Evolutionary conservation across 345 rosid species (phyloP).

Genomic region (Crucihimalaya himalaica): DNA sequence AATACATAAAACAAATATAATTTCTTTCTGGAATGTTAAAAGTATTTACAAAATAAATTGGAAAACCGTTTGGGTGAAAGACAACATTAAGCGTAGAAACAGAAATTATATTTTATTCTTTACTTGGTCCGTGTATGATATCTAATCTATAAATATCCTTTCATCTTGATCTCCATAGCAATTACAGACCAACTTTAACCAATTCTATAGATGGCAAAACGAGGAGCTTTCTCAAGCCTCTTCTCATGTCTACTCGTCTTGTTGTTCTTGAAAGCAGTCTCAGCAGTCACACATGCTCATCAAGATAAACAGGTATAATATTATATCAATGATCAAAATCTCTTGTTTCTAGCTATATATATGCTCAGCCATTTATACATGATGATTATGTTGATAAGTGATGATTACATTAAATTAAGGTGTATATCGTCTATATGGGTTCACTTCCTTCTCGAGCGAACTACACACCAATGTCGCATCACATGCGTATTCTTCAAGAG

Average conservation of each 20-base stretch:
- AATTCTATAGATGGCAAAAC: slow-evolving; percentile 17
- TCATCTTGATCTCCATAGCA: neutral
- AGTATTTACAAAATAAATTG: neutral
- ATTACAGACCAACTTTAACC: neutral
- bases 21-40: too few species aligned
- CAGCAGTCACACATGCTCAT: slow-evolving; percentile 18
- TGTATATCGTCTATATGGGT: slow-evolving; percentile 37
- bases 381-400: slow-evolving; percentile 4
- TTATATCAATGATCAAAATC: neutral
- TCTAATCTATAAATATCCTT: neutral
- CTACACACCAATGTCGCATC: slow-evolving; percentile 38
- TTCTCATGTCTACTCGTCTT: neutral
- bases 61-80: neutral
- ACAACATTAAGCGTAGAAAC: neutral
- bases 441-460: slow-evolving; percentile 32
- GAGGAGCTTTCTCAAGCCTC: slow-evolving; percentile 18
- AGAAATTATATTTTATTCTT: neutral
- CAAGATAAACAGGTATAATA: slow-evolving; percentile 15
- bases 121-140: neutral
- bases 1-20: too few species aligned
- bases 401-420: slow-evolving; percentile 1
- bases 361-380: neutral
- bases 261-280: neutral
- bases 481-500: slow-evolving; percentile 45
- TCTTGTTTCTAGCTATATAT: neutral